Evolutionary conservation across 768 basidiomycete genomes (phyloP), one percentile per base, ranked within the genome.

Genomic region (Boletus insuetus): DNA sequence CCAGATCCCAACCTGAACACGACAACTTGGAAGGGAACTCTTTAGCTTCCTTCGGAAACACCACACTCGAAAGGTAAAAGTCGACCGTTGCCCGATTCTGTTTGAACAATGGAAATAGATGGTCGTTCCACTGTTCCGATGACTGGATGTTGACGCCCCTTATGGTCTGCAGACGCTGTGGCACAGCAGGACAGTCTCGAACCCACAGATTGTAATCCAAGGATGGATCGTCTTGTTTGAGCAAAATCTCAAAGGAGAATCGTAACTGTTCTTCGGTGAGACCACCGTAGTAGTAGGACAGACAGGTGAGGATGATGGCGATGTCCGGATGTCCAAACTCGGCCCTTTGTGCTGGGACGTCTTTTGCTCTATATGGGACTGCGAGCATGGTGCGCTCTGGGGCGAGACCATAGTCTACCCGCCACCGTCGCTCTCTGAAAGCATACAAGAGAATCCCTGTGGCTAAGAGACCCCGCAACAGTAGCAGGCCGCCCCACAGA

Each of bases 241-340:
- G 49, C 3, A 75, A 41, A 0, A 64, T 48, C 46, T 73, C 64
- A 31, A 75, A 75, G 12, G 60, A 70, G 6, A 38, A 12, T 9
- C 38, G 59, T 6, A 75, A n/a, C 17, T 76, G 72, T 6, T 59
- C 53, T n/a, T 63, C 54, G 1, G 47, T 58, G 13, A 74, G 65
- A 13, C 73, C 75, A 1, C 59, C 62, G 40, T 75, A 72, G 26
- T 76, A 75, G 46, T 74, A 74, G 0, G 63, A 68, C 17, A 74
- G 58, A 16, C 68, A 74, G 0, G 75, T 75, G 20, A 74, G 64
- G 13, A 59, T 49, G 46, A 75, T 62, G 6, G 63, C 63, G 12
- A 74, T 51, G 20, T 74, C 73, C 1, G 73, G 73, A 45, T 75
- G 73, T 7, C 69, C 71, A 44, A 74, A 75, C 22, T 76, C 74